Evolutionary conservation across 139 green algal genomes (phyloP), one percentile per base, ranked within the genome.

Genomic region (Diplosphaera chodatii): DNA sequence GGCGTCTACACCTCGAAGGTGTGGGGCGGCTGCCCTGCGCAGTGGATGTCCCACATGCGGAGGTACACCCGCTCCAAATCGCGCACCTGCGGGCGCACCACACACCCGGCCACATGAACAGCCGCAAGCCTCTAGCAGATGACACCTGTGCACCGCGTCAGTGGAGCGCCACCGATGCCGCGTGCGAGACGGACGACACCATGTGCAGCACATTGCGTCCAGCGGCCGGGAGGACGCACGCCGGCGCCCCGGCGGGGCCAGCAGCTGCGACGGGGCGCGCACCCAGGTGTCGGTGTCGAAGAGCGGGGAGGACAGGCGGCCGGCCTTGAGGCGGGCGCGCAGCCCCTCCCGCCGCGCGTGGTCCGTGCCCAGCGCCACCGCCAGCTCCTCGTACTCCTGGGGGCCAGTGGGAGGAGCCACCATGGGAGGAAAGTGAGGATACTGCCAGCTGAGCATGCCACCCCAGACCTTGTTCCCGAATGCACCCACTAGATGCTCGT

Each of bases 271-370:
- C 8, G 37, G 37, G 37, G 10, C 10, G 37, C 37, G 48, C 69
- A 96, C 91, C 88, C 90, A 96, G 16, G 71, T 31, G 29, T 33
- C 48, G 6, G 90, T 96, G 80, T 96, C 90, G 71, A 96, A 96
- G 73, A 96, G 85, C 3, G 91, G 83, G 81, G 86, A 92, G n/a
- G 72, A 81, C 1, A 85, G 63, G 6, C 91, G 77, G 1, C 63
- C 69, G 2, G 40, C 32, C 77, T 87, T 81, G 37, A 96, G 78
- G 28, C 76, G 74, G 25, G 74, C 66, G 20, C 81, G 69, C 74
- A 96, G 80, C 28, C 32, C 27, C 15, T 73, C 55, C 21, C 89
- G 82, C 76, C 83, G 80, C 13, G 31, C 59, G 21, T 80, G 74
- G 71, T 94, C 82, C 6, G 79, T 63, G 25, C 82, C 90, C 56